Percentiles rank a stretch among this genome's conserved stretches.
phyloP scores from a whole-genome alignment of 176 grass and related monocot genomes.

The Paspalum vaginatum region DNA sequence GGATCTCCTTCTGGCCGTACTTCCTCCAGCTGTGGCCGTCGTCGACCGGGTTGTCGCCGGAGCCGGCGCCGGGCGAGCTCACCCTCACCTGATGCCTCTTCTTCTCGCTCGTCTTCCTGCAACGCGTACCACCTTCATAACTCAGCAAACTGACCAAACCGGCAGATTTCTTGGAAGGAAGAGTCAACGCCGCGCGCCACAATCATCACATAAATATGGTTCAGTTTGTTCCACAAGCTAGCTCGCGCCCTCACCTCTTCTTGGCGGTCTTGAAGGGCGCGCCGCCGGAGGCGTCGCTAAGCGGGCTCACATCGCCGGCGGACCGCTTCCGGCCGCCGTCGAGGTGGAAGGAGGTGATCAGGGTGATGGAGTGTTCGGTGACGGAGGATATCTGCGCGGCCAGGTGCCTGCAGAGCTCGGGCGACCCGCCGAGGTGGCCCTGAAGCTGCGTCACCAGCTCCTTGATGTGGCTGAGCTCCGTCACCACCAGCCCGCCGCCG shows the following conservation, averaged over 20 bases:
- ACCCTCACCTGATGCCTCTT: conserved; percentile 50
- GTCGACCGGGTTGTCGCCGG: conserved; percentile 38
- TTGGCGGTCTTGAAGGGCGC: conserved; percentile 42
- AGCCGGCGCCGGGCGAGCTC: conserved; percentile 28
- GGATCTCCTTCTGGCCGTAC: conserved; percentile 76
- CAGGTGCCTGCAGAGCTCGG: conserved; percentile 50
- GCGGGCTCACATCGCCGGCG: conserved; percentile 28
- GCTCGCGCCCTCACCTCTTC: conserved; percentile 34
- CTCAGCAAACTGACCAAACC: background rate
- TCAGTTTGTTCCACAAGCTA: background rate
- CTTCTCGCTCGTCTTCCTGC: conserved; percentile 50
- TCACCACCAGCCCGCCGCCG: conserved; percentile 39
- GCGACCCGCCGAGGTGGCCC: conserved; percentile 31
- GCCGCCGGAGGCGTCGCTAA: conserved; percentile 46
- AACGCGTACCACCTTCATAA: background rate
- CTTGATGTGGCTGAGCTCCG: conserved; percentile 54
- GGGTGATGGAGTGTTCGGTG: conserved; percentile 55
- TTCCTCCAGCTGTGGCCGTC: conserved; percentile 84
- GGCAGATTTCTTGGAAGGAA: background rate
- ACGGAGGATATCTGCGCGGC: conserved; percentile 42
- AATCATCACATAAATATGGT: too few relatives aligned
- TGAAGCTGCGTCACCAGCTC: conserved; percentile 59
- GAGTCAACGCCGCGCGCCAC: too few relatives aligned
- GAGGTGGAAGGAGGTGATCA: conserved; percentile 38
- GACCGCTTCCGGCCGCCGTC: conserved; percentile 7